Evolutionary conservation across 2,329 filamentous ascomycete genomes (phyloP).

Genomic region (Microdochium nivale): DNA sequence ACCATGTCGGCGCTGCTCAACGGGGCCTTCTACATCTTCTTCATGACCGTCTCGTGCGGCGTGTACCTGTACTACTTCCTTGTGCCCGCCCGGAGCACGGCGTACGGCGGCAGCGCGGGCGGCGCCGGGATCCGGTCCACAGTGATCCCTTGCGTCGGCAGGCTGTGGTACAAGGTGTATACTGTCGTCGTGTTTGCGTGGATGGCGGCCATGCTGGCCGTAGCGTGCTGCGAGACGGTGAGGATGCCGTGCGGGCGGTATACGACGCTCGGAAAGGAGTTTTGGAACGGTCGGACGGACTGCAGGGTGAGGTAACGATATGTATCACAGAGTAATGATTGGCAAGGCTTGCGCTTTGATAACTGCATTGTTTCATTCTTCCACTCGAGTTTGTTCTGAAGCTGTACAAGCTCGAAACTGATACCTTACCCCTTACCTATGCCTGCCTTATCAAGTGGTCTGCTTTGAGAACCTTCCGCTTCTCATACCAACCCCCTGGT

Average conservation of each 20-base stretch:
- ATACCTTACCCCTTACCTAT: no score
- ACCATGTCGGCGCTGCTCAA: conserved; percentile 6
- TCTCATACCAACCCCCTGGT: no score
- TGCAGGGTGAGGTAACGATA: neutral
- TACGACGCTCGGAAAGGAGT: conserved; percentile 5
- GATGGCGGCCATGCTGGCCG: conserved; percentile 3
- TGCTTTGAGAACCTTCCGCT: no score
- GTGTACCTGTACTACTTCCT: conserved; percentile 8
- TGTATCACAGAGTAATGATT: neutral
- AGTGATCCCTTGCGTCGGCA: conserved; percentile 14
- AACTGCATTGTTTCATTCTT: no score
- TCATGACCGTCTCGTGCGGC: conserved; percentile 5
- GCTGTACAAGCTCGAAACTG: no score
- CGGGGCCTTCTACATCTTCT: conserved; percentile 8
- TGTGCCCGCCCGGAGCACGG: conserved; percentile 2
- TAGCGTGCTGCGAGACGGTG: conserved; percentile 12
- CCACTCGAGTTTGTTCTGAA: no score
- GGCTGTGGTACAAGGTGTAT: conserved; percentile 16
- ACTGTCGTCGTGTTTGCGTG: conserved; percentile 6
- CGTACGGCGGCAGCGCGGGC: conserved; percentile 2
- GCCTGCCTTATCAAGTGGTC: no score
- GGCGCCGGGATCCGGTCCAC: conserved; percentile 6
- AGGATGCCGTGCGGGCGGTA: conserved; percentile 10
- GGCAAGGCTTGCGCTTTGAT: no score
- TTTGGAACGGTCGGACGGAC: neutral